Base-by-base conservation (phyloP, 169 alveolate species). In the Pseudocohnilembus persalinus region DNA sequence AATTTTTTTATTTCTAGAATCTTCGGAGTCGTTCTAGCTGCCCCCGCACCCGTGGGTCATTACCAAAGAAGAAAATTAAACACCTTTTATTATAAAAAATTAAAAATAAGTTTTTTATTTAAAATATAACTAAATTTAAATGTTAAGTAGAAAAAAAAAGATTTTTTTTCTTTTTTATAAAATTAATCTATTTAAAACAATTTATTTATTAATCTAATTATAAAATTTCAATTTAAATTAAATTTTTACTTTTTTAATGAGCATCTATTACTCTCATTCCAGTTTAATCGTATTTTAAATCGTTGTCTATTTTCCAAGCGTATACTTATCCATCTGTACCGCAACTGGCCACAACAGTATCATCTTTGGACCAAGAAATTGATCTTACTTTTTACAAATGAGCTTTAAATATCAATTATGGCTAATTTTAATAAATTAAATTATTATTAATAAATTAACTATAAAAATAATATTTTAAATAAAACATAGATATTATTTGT, bases 321-420 rank as follows among this genome's bases (percentile, higher is more conserved):
- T 90, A 92, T 29, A 97, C 93, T 31, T 94, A 92, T 20, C 98
- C 99, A 86, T 97, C 99, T 79, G 94, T 89, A 20, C 98, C 98
- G 6, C 98, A 94, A 72, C 98, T 94, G 24, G 93, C 93, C 63
- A 97, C 90, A 29, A 93, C 91, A 83, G 96, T 89, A 92, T 97
- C 99, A 88, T 96, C 99, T 82, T 94, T 96, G 30, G 95, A 90
- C 98, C 98, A 97, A 82, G 93, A 86, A 35, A 97, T 88, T 79
- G 97, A 93, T 65, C 96, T 96, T n/a, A 95, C 97, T 92, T 94
- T 96, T 74, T 96, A 93, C 84, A 92, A 89, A 31, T 86, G 90
- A 0, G 94, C 97, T 76, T 96, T 91, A 82, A 89, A 94, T 28
- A 77, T 83, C 49, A 94, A 88, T 33, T 93, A 91, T 34, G 93